Evolutionary conservation across 1,284 basidiomycete species (phyloP), one percentile per base, ranked within the genome.

Genomic region (Cutaneotrichosporon mucoides): DNA sequence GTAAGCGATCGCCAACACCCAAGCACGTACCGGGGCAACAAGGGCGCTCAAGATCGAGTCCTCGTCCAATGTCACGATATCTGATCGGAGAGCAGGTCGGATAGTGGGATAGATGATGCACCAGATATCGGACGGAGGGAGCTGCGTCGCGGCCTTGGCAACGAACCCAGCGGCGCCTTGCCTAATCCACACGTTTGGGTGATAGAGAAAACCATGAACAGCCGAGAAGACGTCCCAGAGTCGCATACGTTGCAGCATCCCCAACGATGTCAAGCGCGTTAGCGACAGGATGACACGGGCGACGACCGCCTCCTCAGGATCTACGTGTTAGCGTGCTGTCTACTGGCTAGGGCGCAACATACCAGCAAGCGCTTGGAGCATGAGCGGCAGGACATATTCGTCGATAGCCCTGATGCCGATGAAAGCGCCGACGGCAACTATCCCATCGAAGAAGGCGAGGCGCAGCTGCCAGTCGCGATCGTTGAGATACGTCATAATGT

Each of bases 401-500:
- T 66, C 80, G 33, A 82, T 68, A 82, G 90, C 92, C 57, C 87
- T 80, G 16, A 89, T 87, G 0, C 92, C 92, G 4, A 92, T 90
- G 77, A 91, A 93, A 0, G 89, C 89, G 6, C 92, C 95, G 2
- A 99, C 91, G 61, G 91, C 91, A 7, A 96, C 90, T 34, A 98
- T 92, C 63, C 90, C 90, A 72, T 96, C 92, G 70, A 98, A 97
- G 75, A 99, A 98, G 0, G 91, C 90, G 65, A 88, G 85, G 2
- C 96, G 83, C 47, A 99, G 79, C 24, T 89, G 79, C 94, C 95
- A 98, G 71, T 96, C 92, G 9, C 90, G 82, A 69, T 98, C 94
- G 72, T 99, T 99, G 66, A 99, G 83, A 71, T 97, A 99, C 0
- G 96, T 99, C 74, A 99, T 94, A 87, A 99, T 95, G 75, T 99